Base-by-base conservation (phyloP, 2,329 filamentous ascomycete species). In the Golovinomyces cichoracearum region DNA sequence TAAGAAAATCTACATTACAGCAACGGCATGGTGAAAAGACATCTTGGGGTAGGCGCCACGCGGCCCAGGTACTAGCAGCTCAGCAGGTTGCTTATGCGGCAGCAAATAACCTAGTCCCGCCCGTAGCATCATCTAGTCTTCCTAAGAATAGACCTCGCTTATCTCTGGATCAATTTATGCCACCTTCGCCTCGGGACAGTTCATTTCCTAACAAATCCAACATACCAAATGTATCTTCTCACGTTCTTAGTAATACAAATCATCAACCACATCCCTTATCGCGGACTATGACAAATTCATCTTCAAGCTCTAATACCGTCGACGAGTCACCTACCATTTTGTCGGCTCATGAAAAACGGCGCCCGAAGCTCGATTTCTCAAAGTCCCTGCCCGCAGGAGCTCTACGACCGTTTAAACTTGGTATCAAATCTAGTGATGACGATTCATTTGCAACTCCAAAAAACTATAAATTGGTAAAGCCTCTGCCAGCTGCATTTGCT, bases 1-100 rank as follows among this genome's bases (percentile, higher is more conserved):
- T 94, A 45, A 73, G 88, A 51, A 86, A 80, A 61, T 92, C 85
- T 2, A 93, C 88, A 0, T 64, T 93, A 22, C 84, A 92, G 59
- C 86, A 93, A 62, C 78, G 88, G 37, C 73, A 81, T 53, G 72
- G 74, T 38, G 78, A 81, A 35, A 73, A 79, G 49, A 71, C 69
- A 10, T 82, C 69, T 48, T 77, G 71, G 67, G 73, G 74, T 35
- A 66, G 72, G 49, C 67, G 74, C 50, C 69, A 69, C 38, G 76
- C 69, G 46, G 74, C 72, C 52, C 68, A 70, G 40, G 35, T 57
- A 22, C 50, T 60, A 29, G 59, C 59, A 31, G 56, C 57, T 31
- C 58, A 60, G 47, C 58, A 59, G 48, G 51, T 48, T 44, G 49
- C 55, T 27, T 51, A n/a, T 42, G 33, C 42, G 12, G 26, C 25